These are phyloP conservation scores for Penicillium aurantiogriseum DNA, from an alignment of 2,329 filamentous ascomycete genomes.

Conservation along the genomic window DNA sequence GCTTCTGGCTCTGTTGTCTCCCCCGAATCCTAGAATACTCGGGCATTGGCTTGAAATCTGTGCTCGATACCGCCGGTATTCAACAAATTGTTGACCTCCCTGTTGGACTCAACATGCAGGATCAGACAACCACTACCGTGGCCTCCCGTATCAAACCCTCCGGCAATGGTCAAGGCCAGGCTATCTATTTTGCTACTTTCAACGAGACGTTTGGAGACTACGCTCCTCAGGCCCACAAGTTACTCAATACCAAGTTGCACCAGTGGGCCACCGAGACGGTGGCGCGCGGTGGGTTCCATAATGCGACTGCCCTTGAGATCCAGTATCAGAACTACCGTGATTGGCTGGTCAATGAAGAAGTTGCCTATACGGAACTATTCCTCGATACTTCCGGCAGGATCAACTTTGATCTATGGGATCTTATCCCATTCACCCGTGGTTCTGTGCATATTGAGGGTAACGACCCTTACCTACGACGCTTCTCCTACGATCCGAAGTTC, in stretches of 20 bases:
- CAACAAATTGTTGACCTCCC: neutral
- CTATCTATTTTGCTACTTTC: neutral
- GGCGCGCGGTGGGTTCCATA: neutral
- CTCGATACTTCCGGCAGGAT: neutral
- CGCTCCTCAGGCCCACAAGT: neutral
- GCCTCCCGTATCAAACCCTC: neutral
- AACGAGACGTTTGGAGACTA: neutral
- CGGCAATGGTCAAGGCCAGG: neutral
- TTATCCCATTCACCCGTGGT: neutral
- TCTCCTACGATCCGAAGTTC: neutral
- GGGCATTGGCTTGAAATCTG: neutral
- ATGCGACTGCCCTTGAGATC: neutral
- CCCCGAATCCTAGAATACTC: neutral
- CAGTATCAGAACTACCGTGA: neutral
- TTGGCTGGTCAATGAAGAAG: too few species aligned
- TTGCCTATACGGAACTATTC: neutral
- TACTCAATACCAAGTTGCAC: neutral
- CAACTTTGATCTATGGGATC: neutral
- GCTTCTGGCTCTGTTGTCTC: neutral
- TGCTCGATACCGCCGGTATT: neutral
- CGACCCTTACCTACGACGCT: neutral
- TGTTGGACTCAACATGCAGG: neutral
- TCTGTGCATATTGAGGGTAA: neutral
- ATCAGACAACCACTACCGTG: neutral
- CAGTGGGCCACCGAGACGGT: neutral